Base-by-base conservation (phyloP, 2,329 filamentous ascomycete genomes). In the Pseudocercospora eumusae region DNA sequence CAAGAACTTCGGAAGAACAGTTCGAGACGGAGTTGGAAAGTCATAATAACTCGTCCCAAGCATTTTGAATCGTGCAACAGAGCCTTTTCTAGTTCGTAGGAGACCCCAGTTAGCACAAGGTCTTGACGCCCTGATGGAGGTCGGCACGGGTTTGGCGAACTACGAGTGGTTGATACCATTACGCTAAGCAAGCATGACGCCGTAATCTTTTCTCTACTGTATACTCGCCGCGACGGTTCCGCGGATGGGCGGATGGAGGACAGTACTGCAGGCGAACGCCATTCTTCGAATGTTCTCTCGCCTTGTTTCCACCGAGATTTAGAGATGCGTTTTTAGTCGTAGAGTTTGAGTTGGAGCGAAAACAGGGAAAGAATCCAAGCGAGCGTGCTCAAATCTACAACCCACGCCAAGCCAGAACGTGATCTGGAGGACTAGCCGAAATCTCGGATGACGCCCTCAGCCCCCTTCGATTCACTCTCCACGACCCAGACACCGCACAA, bases 101-200 rank as follows among this genome's bases (percentile, higher is more conserved):
- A 45, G 6, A 45, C 20, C 42, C 42, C 21, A 9, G 47, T 52
- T 15, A 27, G 25, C 13, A 28, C 25, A 52, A 52, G 47, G 2
- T 2, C 47, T 31, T 52, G 47, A 25, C 21, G 23, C 53, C 31
- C 47, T 15, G n/a, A 28, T 42, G 60, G 15, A 53, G 20, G 47
- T 58, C 23, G 47, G 47, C 21, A 52, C 47, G 10, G 47, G 28
- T 36, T 50, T 58, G 10, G 60, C 36, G 56, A 40, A 36, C 11
- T 33, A 40, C 18, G 60, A 58, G 55, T 58, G 60, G 54, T 57
- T 15, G 45, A 23, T 45, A 21, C 23, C 27, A 18, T 20, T 33
- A 47, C 60, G 59, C 59, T 54, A 61, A 50, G 45, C 11, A 23
- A 45, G 53, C 33, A 57, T 57, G 54, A 53, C 7, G 45, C 23